phyloP scores from a whole-genome alignment of 225 moss, liverwort and hornwort genomes.

The Takakia lepidozioides region DNA sequence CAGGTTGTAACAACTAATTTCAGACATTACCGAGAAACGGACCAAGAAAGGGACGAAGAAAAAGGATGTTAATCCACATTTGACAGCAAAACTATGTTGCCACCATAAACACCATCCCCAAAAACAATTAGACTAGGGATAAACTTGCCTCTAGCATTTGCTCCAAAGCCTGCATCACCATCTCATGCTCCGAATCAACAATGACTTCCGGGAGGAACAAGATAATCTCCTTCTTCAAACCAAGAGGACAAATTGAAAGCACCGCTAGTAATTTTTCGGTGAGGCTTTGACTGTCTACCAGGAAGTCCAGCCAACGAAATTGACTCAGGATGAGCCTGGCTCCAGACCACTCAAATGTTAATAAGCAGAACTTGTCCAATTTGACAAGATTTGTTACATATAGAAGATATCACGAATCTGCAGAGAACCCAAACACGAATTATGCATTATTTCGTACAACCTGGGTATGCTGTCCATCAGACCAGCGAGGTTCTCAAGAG shows the following conservation, averaged over 20 bases:
- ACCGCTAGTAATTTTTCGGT: constrained; percentile 76
- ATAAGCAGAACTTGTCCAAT: too few species aligned
- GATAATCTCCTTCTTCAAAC: constrained; percentile 79
- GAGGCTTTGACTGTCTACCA: constrained; percentile 68
- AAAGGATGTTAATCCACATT: too few species aligned
- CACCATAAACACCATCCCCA: too few species aligned
- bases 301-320: constrained; percentile 83
- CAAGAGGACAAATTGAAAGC: constrained; percentile 73
- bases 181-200: constrained; percentile 80
- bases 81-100: too few species aligned
- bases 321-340: constrained; percentile 79
- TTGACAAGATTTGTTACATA: too few species aligned
- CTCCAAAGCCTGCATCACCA: constrained; percentile 72
- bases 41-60: too few species aligned
- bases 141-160: constrained; percentile 42
- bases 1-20: too few species aligned
- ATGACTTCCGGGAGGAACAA: constrained; percentile 84
- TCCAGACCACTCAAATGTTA: constrained; percentile 1
- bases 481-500: constrained; percentile 39
- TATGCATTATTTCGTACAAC: too few species aligned
- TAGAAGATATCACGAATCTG: too few species aligned
- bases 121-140: too few species aligned
- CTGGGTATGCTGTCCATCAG: constrained; percentile 79
- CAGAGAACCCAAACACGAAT: too few species aligned
- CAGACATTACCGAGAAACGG: too few species aligned